A percentile compares a stretch with the other conserved stretches of the same genome.
phyloP scores from a whole-genome alignment of 768 basidiomycete species.

The Tylopilus vinaceipallidus region DNA sequence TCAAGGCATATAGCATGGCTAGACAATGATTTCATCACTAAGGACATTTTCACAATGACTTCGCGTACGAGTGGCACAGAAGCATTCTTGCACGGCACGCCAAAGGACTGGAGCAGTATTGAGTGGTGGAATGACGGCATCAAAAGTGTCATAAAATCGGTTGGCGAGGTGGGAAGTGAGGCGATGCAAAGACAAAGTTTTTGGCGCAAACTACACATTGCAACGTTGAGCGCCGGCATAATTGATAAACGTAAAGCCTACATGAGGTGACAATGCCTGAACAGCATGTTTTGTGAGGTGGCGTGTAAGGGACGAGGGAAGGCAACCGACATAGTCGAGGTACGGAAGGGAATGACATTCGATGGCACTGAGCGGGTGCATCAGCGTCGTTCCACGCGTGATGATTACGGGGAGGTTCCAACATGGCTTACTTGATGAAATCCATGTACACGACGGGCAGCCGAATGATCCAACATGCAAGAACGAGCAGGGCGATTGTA shows the following conservation, averaged over 20 bases:
- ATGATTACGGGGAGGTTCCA: background rate
- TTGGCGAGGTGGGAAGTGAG: slow-evolving; percentile 62
- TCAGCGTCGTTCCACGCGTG: slow-evolving; percentile 4
- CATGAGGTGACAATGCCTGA: slow-evolving; percentile 68
- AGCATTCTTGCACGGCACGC: slow-evolving; percentile 57
- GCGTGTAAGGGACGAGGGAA: slow-evolving; percentile 58
- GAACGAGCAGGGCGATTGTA: slow-evolving; percentile 64
- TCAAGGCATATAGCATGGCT: slow-evolving; percentile 63
- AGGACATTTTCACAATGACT: background rate
- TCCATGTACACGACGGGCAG: slow-evolving; percentile 76
- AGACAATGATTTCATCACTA: slow-evolving; percentile 2
- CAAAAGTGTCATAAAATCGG: slow-evolving; percentile 50
- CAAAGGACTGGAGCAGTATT: slow-evolving; percentile 79
- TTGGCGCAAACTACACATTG: slow-evolving; percentile 60
- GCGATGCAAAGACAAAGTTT: slow-evolving; percentile 52
- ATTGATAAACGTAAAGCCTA: slow-evolving; percentile 29
- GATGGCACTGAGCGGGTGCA: slow-evolving; percentile 51
- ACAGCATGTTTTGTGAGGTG: slow-evolving; percentile 74
- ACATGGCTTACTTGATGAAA: slow-evolving; percentile 57
- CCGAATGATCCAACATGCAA: slow-evolving; percentile 79
- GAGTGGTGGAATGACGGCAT: slow-evolving; percentile 64
- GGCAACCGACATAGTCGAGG: slow-evolving; percentile 61
- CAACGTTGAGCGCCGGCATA: slow-evolving; percentile 12
- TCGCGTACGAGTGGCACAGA: slow-evolving; percentile 75
- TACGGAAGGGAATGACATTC: slow-evolving; percentile 79